phyloP scores from a whole-genome alignment of 768 basidiomycete genomes.

The Rhodotorula graminis region DNA sequence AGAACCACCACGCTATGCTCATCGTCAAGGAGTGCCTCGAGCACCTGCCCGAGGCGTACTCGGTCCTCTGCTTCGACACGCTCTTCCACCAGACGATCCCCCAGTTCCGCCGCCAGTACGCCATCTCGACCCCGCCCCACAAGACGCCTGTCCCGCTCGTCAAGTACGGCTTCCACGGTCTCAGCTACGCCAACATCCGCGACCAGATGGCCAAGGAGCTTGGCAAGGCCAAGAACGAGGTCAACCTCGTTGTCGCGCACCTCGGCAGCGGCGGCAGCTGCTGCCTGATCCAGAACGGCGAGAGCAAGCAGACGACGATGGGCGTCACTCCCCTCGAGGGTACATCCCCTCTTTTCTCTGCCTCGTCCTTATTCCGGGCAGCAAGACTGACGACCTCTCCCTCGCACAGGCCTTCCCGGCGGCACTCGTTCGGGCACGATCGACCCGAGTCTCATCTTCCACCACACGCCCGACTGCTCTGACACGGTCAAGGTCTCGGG shows the following conservation, averaged over 20 bases:
- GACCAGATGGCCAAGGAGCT: conserved; percentile 60
- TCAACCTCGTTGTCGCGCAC: conserved; percentile 77
- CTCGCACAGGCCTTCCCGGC: conserved; percentile 61
- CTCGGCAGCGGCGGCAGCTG: conserved; percentile 85
- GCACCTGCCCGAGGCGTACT: conserved; percentile 62
- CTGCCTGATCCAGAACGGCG: conserved; percentile 67
- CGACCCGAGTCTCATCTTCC: conserved; percentile 84
- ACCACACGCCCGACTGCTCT: conserved; percentile 62
- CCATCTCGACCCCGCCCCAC: conserved; percentile 60
- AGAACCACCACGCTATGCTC: conserved; percentile 51
- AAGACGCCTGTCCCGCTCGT: conserved; percentile 64
- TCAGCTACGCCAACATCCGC: conserved; percentile 59
- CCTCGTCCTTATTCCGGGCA: too few species aligned
- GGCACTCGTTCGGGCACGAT: conserved; percentile 77
- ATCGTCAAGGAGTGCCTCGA: conserved; percentile 56
- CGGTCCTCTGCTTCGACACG: conserved; percentile 83
- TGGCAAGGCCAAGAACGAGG: conserved; percentile 53
- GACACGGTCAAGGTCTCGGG: conserved; percentile 55
- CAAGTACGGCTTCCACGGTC: conserved; percentile 89
- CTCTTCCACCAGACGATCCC: conserved; percentile 77
- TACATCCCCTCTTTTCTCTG: too few species aligned
- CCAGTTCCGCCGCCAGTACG: conserved; percentile 68
- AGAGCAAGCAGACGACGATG: conserved; percentile 79
- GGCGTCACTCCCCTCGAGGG: conserved; percentile 81
- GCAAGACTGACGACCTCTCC: neutral